Conservation (phyloP, 1,139 yeast genomes). For the Pichia sp. region DNA sequence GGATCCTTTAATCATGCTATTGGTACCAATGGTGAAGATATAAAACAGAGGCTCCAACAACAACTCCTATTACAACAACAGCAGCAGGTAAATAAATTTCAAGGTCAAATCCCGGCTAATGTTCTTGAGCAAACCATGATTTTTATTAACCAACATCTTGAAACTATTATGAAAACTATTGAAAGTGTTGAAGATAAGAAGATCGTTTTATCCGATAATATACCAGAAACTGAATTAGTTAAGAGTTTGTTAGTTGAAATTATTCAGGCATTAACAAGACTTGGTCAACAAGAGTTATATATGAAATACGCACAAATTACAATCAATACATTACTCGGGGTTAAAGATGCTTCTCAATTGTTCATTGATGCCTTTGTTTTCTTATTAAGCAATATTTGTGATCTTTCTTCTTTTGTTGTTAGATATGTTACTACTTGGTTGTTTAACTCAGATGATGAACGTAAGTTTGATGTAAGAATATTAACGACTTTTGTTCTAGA, state of each 20-base stretch:
- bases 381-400: slow-evolving; percentile 75
- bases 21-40: slow-evolving; percentile 11
- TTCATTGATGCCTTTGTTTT: slow-evolving; percentile 75
- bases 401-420: slow-evolving; percentile 78
- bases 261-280: slow-evolving; percentile 55
- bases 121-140: slow-evolving; percentile 29
- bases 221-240: slow-evolving; percentile 36
- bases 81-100: slow-evolving; percentile 30
- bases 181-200: slow-evolving; percentile 30
- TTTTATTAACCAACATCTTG: slow-evolving; percentile 34
- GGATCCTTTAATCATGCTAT: slow-evolving; percentile 16
- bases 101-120: slow-evolving; percentile 18
- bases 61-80: slow-evolving; percentile 19
- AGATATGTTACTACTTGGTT: slow-evolving; percentile 95
- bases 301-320: slow-evolving; percentile 81
- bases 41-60: slow-evolving; percentile 14
- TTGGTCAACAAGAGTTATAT: slow-evolving; percentile 57
- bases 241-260: slow-evolving; percentile 61
- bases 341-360: slow-evolving; percentile 58
- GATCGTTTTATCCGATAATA: slow-evolving; percentile 29
- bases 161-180: slow-evolving; percentile 33
- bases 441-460: slow-evolving; percentile 79
- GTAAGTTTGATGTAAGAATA: slow-evolving; percentile 78
- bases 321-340: slow-evolving; percentile 75
- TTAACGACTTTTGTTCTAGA: slow-evolving; percentile 63